Evolutionary conservation across 805 yeast species (phyloP), one percentile per base, ranked within the genome.

Genomic region (Debaryomyces maramus): DNA sequence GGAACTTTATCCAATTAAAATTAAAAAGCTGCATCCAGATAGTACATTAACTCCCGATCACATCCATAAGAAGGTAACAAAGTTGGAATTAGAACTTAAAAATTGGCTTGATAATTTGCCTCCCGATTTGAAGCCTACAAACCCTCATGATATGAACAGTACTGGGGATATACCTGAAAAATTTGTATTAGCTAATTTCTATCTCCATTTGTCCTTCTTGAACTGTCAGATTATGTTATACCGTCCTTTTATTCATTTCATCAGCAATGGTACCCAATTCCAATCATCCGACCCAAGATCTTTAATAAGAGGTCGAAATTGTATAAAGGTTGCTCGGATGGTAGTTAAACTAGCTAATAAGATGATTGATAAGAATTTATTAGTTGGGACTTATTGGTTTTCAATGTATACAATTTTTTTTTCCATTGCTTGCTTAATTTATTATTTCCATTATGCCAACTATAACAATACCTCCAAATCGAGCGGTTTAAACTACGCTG

Each of bases 331-430:
- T 7, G 90, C 96, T 0, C 72, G 93, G 42, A 79, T 84, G 52
- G 95, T 86, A 20, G 89, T 89, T 13, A 81, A 82, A 51, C 59
- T 88, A 41, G 88, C 96, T 0, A 80, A 85, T 50, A 88, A 84
- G 53, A 80, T 89, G 88, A 81, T 85, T 45, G 75, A 78, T 47
- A 78, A 81, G 46, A 73, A 82, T 42, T 71, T 87, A 60, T 66
- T 89, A 28, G 78, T 82, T 47, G 96, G 96, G 0, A 85, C 93
- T 2, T 90, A 89, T 56, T 88, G 96, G 96, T 89, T 88, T 56
- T 81, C 93, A 5, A 85, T 86, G 55, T 89, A 89, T 59, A 87
- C 96, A 0, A 83, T 89, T 4, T 89, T 88, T 58, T 88, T 87
- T 63, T 82, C 95, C 2, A 88, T 88, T 44, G 95, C 96, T 0